phyloP scores from a whole-genome alignment of 2,329 filamentous ascomycete genomes.

The Bertia moriformis region DNA sequence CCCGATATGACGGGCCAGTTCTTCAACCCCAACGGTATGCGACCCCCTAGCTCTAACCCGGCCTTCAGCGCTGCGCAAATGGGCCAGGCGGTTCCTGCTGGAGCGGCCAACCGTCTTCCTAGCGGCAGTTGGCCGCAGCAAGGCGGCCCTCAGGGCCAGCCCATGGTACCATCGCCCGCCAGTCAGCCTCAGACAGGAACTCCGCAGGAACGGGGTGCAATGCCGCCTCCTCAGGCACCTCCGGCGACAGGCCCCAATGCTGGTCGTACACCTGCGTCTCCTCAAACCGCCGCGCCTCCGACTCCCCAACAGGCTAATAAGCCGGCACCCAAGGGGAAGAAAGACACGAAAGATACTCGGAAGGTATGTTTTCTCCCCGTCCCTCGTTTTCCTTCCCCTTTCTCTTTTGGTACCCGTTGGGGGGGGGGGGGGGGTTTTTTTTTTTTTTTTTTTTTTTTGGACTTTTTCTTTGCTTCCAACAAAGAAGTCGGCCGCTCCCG shows the following conservation, averaged over 20 bases:
- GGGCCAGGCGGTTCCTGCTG: constrained; percentile 23
- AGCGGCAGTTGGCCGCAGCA: constrained; percentile 22
- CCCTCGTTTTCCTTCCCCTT: no score
- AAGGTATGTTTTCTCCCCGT: constrained; percentile 27
- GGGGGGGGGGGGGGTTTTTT: no score
- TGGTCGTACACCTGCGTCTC: constrained; percentile 24
- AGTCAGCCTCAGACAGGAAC: constrained; percentile 28
- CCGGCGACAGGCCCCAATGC: constrained; percentile 18
- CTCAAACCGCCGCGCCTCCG: constrained; percentile 34
- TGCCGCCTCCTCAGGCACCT: constrained; percentile 31
- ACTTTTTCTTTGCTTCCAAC: background rate
- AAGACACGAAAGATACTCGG: constrained; percentile 33
- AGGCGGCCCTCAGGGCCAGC: constrained; percentile 11
- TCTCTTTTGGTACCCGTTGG: no score
- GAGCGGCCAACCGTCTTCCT: constrained; percentile 19
- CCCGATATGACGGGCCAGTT: constrained; percentile 26
- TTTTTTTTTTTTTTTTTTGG: background rate
- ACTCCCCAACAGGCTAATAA: no score
- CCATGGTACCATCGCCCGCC: no score
- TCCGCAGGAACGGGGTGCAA: constrained; percentile 34
- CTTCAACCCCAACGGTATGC: constrained; percentile 24
- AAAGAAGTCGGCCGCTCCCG: no score
- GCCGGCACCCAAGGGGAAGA: constrained; percentile 46
- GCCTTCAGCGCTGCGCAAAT: constrained; percentile 23
- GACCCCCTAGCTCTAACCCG: constrained; percentile 34